Percentiles rank a stretch among this genome's conserved stretches.
phyloP scores from a whole-genome alignment of 2,329 filamentous ascomycete species.

The Leptographium wingfieldii region DNA sequence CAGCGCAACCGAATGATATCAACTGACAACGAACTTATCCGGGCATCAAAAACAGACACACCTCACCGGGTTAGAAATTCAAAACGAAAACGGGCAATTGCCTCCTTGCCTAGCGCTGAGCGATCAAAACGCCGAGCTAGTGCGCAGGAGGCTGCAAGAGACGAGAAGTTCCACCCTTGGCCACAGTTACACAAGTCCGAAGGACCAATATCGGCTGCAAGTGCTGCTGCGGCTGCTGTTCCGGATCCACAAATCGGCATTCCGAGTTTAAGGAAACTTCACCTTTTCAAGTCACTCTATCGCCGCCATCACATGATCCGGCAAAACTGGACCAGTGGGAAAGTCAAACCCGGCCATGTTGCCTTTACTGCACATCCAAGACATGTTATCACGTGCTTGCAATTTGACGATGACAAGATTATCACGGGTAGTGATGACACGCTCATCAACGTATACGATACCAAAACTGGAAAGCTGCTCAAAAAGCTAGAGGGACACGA shows the following conservation, averaged over 20 bases:
- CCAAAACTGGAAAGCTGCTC: conserved; percentile 76
- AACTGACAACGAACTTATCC: conserved; percentile 38
- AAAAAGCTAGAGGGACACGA: conserved; percentile 86
- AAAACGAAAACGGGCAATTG: conserved; percentile 43
- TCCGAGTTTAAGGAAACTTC: conserved; percentile 65
- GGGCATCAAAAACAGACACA: conserved; percentile 23
- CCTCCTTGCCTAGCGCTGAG: conserved; percentile 31
- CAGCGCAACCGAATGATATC: conserved; percentile 38
- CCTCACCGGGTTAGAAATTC: conserved; percentile 33
- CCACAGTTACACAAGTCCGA: conserved; percentile 49
- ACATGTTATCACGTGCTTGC: conserved; percentile 93
- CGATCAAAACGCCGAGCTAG: conserved; percentile 41
- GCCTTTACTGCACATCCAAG: conserved; percentile 93
- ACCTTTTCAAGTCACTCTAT: conserved; percentile 94
- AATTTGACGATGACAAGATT: conserved; percentile 97
- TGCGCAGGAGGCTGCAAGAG: conserved; percentile 31
- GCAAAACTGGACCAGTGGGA: conserved; percentile 81
- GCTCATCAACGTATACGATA: conserved; percentile 95
- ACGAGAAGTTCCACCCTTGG: conserved; percentile 27
- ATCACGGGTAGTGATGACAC: conserved; percentile 96
- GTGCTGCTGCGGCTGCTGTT: conserved; percentile 68
- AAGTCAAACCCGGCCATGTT: conserved; percentile 75
- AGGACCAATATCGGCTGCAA: conserved; percentile 77
- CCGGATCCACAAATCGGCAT: conserved; percentile 73
- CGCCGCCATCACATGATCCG: conserved; percentile 84